Base-by-base conservation (phyloP, 495 filamentous ascomycete genomes). In the Podospora tetraspora region DNA sequence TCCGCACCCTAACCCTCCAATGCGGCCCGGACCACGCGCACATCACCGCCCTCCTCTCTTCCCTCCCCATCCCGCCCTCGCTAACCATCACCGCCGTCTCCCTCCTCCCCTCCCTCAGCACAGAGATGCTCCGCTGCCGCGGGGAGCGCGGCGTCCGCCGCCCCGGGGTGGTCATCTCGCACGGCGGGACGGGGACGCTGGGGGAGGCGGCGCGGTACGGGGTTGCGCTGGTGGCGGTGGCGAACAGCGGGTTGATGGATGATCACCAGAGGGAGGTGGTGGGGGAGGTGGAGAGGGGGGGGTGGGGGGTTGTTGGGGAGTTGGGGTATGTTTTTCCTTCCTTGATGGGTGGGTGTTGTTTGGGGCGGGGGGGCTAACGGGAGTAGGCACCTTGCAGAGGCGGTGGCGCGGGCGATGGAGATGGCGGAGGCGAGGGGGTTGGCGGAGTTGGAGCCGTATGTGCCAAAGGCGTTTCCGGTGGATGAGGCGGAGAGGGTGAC, bases 191-290 rank as follows among this genome's bases (percentile, higher is more conserved):
- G 24, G 95, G 95, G 16, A 91, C 91, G n/a, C 91, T 98, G 25
- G 82, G 97, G 1, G 92, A 91, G 75, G 92, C 88, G 0, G 82
- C 96, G 30, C 85, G 92, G 32, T 68, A 80, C 61, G 82, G 84
- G 21, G 81, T 91, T 0, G 87, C 89, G 6, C 76, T 97, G 30
- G 86, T 98, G 59, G 92, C 96, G 3, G 94, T 99, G 24, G 92
- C 93, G 9, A 99, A 99, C 77, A 79, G 86, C 9, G 80, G 82
- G 2, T 84, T 99, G 5, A 87, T 97, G 73, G 92, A 93, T 71
- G 96, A 97, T 71, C 95, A 99, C 73, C 95, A 99, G 77, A 84
- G 86, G 43, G 93, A 99, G 75, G 83, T 98, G 11, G 93, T 94
- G 1, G 81, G 86, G 59, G 89, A 89, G 72, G 79, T 97, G 62